Conservation (phyloP, 345 rosid species). For the Iberis pinnata region DNA sequence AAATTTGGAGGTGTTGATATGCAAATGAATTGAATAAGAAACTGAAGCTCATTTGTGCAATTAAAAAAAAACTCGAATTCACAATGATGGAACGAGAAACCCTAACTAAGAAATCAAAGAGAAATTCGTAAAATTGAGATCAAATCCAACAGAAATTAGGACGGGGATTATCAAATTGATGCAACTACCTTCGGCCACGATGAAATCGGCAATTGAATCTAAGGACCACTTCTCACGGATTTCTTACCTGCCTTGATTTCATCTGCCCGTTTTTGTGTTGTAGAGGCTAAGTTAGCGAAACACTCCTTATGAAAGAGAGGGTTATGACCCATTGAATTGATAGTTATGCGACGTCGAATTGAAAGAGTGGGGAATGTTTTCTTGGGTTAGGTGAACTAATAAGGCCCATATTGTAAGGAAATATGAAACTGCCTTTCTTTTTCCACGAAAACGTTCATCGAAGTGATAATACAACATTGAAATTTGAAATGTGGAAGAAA, state of each 20-base stretch:
- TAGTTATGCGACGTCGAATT: not conserved
- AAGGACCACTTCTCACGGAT: conserved; percentile 26
- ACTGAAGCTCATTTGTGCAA: conserved; percentile 4
- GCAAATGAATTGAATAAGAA: conserved; percentile 15
- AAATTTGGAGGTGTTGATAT: not conserved
- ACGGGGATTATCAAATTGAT: not conserved
- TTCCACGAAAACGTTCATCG: too few species aligned
- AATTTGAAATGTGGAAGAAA: too few species aligned
- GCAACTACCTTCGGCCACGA: conserved; percentile 26
- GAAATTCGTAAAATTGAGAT: conserved; percentile 18
- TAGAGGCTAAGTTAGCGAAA: conserved; percentile 27
- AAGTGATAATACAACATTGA: too few species aligned
- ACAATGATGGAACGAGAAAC: conserved; percentile 22
- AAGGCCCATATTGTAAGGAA: conserved; percentile 12
- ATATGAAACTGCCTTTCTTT: too few species aligned
- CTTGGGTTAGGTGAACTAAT: not conserved
- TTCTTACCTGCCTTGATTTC: conserved; percentile 30
- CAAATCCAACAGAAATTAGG: conserved; percentile 10
- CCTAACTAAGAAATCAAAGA: conserved; percentile 26
- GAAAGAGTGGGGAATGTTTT: not conserved
- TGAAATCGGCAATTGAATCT: conserved; percentile 24
- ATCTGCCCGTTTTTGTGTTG: conserved; percentile 17
- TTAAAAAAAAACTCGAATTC: conserved; percentile 18
- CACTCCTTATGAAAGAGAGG: conserved; percentile 9
- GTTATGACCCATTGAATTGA: conserved; percentile 17